These are phyloP conservation scores for Euphrasia confusa DNA, from an alignment of 257 asterid species.

Conservation along the genomic window DNA sequence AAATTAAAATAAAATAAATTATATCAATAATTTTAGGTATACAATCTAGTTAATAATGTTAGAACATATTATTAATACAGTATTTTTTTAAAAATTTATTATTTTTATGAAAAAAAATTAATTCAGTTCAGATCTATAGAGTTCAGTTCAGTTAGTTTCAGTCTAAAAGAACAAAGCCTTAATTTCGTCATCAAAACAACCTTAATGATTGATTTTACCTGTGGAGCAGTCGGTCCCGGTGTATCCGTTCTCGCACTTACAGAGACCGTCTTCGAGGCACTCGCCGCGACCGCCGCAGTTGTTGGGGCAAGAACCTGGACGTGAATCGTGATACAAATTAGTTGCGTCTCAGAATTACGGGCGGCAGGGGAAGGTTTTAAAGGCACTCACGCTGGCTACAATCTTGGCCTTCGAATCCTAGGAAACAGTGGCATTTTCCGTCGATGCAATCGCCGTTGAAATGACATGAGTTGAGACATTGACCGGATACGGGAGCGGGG, in stretches of 20 bases:
- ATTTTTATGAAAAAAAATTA: too few species aligned
- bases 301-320: constrained; percentile 73
- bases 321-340: background rate
- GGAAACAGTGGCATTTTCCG: constrained; percentile 82
- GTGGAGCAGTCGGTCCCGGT: constrained; percentile 95
- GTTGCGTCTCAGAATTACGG: background rate
- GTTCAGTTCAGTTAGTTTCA: too few species aligned
- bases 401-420: constrained; percentile 88
- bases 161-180: too few species aligned
- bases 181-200: constrained; percentile 6
- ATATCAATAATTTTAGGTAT: too few species aligned
- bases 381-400: constrained; percentile 58
- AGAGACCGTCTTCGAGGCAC: constrained; percentile 59
- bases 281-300: constrained; percentile 59
- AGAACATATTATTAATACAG: too few species aligned
- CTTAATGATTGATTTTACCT: constrained; percentile 42
- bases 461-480: constrained; percentile 74
- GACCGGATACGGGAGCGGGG: constrained; percentile 61
- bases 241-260: constrained; percentile 69
- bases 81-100: too few species aligned
- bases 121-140: too few species aligned
- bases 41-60: too few species aligned
- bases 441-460: constrained; percentile 87
- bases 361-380: background rate
- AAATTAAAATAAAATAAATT: too few species aligned